These are phyloP conservation scores for Xylaria venustula DNA, from an alignment of 495 filamentous ascomycete genomes.

Conservation along the genomic window DNA sequence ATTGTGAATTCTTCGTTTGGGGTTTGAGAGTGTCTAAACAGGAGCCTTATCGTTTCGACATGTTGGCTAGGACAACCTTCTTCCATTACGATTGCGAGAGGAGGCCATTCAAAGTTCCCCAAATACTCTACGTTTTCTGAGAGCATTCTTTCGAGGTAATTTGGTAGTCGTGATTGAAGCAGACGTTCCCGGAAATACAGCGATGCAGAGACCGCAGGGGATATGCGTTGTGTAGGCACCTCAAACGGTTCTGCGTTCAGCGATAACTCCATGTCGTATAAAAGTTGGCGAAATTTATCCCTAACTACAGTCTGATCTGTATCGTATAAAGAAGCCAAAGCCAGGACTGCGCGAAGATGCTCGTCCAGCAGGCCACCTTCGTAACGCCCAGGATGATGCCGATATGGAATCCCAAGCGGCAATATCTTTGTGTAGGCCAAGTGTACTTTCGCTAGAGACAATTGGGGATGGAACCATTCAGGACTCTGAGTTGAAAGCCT, in stretches of 20 bases:
- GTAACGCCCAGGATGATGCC: not conserved
- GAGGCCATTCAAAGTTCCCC: not conserved
- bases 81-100: constrained; percentile 3
- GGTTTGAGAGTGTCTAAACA: not conserved
- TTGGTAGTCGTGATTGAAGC: constrained; percentile 4
- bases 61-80: constrained; percentile 3
- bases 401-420: not conserved
- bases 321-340: not conserved
- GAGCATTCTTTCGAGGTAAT: not conserved
- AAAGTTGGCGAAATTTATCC: not conserved
- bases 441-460: constrained; percentile 2
- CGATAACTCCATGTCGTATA: constrained; percentile 2
- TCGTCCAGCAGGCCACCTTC: not conserved
- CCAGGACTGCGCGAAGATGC: constrained; percentile 1
- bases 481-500: constrained; percentile 2
- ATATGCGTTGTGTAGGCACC: not conserved
- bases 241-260: not conserved
- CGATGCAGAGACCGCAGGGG: not conserved
- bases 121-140: not conserved
- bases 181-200: constrained; percentile 4
- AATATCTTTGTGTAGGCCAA: not conserved
- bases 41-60: constrained; percentile 2
- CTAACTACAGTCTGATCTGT: not conserved
- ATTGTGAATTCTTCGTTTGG: not conserved
- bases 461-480: constrained; percentile 1